phyloP scores from a whole-genome alignment of 2,329 filamentous ascomycete species.

The Zasmidium citrigriseum region DNA sequence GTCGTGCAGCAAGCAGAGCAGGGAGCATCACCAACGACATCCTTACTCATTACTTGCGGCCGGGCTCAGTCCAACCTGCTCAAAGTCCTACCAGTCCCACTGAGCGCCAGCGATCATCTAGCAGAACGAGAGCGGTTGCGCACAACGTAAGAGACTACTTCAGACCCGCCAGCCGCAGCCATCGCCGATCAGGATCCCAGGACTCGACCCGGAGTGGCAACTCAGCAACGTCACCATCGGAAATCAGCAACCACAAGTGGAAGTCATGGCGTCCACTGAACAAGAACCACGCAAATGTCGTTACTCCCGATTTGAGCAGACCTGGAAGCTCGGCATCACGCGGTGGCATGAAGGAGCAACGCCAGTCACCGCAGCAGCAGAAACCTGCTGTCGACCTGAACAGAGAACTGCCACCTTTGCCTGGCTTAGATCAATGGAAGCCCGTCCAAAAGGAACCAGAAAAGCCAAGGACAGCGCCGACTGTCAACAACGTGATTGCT shows the following conservation, averaged over 20 bases:
- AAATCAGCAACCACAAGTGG: slow-evolving; percentile 6
- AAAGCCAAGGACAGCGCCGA: not conserved
- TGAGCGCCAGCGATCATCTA: slow-evolving; percentile 13
- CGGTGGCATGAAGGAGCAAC: not conserved
- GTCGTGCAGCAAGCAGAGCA: slow-evolving; percentile 20
- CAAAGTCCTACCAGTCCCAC: slow-evolving; percentile 9
- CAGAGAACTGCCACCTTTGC: slow-evolving; percentile 49
- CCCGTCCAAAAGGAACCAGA: slow-evolving; percentile 21
- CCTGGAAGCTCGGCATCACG: slow-evolving; percentile 8
- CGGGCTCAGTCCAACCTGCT: slow-evolving; percentile 4
- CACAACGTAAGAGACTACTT: slow-evolving; percentile 41
- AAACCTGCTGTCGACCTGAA: slow-evolving; percentile 44
- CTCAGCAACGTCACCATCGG: slow-evolving; percentile 22
- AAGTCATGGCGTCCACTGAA: slow-evolving; percentile 16
- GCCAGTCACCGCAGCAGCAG: slow-evolving; percentile 2
- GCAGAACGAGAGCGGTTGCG: slow-evolving; percentile 16
- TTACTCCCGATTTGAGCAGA: slow-evolving; percentile 9
- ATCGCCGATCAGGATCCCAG: slow-evolving; percentile 26
- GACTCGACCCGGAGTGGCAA: slow-evolving; percentile 26
- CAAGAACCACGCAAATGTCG: slow-evolving; percentile 14
- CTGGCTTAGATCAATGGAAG: slow-evolving; percentile 46
- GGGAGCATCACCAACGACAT: slow-evolving; percentile 25
- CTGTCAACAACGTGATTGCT: not conserved
- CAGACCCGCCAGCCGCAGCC: slow-evolving; percentile 37
- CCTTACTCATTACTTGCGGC: slow-evolving; percentile 16